Conservation (phyloP, 2,329 filamentous ascomycete species). For the Ceratocystis destructans region DNA sequence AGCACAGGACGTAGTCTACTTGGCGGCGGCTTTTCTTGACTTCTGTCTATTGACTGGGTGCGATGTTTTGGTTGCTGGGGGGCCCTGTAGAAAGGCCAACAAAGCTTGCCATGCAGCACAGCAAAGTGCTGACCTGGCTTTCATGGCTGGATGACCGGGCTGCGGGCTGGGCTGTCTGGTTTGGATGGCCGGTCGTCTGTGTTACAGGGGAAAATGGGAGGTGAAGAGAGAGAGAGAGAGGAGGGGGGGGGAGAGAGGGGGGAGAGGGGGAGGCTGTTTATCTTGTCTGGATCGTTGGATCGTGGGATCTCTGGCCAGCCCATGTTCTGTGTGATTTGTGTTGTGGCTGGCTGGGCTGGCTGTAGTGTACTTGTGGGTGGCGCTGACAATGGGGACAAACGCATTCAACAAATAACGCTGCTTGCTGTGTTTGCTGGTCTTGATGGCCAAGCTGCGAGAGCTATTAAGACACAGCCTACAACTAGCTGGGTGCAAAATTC, state of each 20-base stretch:
- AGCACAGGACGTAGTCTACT: background rate
- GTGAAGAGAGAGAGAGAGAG: background rate
- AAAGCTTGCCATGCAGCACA: background rate
- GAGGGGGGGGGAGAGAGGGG: too few relatives aligned
- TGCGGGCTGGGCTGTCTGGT: background rate
- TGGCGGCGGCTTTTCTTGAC: background rate
- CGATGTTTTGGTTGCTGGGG: background rate
- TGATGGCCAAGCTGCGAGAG: too few relatives aligned
- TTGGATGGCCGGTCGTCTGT: background rate
- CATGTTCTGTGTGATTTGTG: background rate
- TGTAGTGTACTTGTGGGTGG: background rate
- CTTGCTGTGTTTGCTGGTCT: too few relatives aligned
- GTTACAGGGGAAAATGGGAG: background rate
- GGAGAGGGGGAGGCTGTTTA: background rate
- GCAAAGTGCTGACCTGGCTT: conserved; percentile 2
- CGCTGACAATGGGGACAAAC: background rate
- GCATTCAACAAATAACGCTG: too few relatives aligned
- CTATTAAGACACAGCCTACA: too few relatives aligned
- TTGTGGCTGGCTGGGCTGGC: background rate
- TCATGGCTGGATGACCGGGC: too few relatives aligned
- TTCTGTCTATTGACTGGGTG: background rate
- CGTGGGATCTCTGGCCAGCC: background rate
- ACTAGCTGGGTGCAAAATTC: too few relatives aligned
- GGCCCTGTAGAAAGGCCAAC: background rate
- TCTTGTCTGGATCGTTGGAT: background rate